phyloP scores from a whole-genome alignment of 257 asterid species.

The Jaltomata sinuosa region DNA sequence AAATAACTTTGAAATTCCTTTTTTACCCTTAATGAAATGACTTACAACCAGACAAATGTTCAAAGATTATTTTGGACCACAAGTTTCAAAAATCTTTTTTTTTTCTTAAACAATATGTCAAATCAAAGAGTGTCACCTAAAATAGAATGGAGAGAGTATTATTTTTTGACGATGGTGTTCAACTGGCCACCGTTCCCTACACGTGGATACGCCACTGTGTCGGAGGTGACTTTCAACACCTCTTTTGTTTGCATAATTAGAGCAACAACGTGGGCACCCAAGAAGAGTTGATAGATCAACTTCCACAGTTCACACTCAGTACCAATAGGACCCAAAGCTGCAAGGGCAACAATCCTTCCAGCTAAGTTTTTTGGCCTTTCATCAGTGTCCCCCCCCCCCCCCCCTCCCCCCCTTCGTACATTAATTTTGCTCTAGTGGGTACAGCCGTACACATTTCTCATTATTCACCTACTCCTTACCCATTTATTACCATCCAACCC shows the following conservation, averaged over 20 bases:
- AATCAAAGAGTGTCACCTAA: too few relatives aligned
- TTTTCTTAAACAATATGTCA: too few relatives aligned
- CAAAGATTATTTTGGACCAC: too few relatives aligned
- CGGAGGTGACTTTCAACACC: not conserved
- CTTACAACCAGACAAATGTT: too few relatives aligned
- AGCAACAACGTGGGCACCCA: not conserved
- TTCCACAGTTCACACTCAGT: not conserved
- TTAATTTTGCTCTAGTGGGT: not conserved
- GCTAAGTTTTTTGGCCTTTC: not conserved
- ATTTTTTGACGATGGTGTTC: too few relatives aligned
- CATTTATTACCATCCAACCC: not conserved
- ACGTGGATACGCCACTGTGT: too few relatives aligned
- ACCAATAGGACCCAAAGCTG: not conserved
- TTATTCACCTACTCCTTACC: not conserved
- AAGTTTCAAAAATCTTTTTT: too few relatives aligned
- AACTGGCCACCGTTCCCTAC: too few relatives aligned
- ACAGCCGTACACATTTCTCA: slow-evolving; percentile 12
- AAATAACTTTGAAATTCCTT: too few relatives aligned
- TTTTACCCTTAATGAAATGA: too few relatives aligned
- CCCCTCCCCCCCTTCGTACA: too few relatives aligned
- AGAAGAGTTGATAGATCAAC: not conserved
- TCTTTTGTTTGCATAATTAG: not conserved
- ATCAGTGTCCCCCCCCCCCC: not conserved
- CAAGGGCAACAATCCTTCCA: not conserved
- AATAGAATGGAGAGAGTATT: too few relatives aligned